Evolutionary conservation across 202 grass and related monocot species (phyloP), one percentile per base, ranked within the genome.

Genomic region (Panicum hallii): DNA sequence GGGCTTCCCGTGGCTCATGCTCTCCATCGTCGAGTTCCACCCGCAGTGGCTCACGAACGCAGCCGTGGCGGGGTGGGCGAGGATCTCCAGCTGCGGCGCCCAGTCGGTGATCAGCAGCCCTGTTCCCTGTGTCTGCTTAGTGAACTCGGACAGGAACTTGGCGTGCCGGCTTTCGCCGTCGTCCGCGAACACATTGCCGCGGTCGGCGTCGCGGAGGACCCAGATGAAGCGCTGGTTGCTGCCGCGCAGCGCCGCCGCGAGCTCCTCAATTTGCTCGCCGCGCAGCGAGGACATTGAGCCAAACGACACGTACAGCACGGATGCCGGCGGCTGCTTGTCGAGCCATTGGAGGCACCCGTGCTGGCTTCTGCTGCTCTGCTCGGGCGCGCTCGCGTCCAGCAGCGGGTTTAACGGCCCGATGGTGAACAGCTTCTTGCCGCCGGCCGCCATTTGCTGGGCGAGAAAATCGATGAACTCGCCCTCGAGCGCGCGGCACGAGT

Each of bases 1-100:
- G 3, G 87, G 92, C 67, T 90, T 84, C 49, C 91, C 89, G 23
- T 89, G 79, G 78, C 89, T 89, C 34, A 93, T 69, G 65, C 89
- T 93, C 79, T 98, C 91, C 66, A 93, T 54, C 70, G 84, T 84
- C 0, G 93, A 98, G 77, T 98, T 98, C 95, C 93, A 98, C 5
- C 89, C 89, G 38, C 95, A 95, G 63, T 98, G 95, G 28, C 90
- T 98, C 83, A 93, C 52, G 86, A 98, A 98, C 19, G 79, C 89
- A 1, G 72, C 87, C 0, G 81, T 93, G 19, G 91, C 71, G 34
- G 26, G 16, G 82, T 91, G 92, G 28, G 87, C 86, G 13, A 95
- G 86, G 73, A 98, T 95, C 46, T 95, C 90, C 36, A 93, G 78
- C 77, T 89, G 90, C 42, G 90, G 90, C 5, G 90, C 93, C 93